Evolutionary conservation across 208 protist species (phyloP), one percentile per base, ranked within the genome.

Genomic region (Trypanosoma melophagium): DNA sequence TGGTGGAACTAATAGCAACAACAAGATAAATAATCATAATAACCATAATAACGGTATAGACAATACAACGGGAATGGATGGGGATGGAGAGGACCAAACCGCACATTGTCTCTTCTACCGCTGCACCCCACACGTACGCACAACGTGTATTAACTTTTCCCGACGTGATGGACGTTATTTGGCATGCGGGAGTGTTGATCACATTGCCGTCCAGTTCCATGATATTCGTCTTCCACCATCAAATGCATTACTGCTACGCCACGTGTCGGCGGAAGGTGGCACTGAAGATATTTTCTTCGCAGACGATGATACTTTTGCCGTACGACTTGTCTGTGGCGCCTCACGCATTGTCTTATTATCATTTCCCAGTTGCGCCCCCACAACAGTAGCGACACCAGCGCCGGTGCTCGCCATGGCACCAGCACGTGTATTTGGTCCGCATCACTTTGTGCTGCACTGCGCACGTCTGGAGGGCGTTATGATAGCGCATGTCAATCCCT

Each of bases 91-190:
- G 14, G 63, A 78, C 21, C 38, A 57, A 22, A 40, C 52, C 5
- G 79, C 87, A 31, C 71, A 68, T 21, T 82, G 74, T 8, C 56
- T 94, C 25, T 96, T 96, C 54, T 96, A 96, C 61, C 59, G 69
- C 3, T 88, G 65, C 35, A 24, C 60, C 24, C 21, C 60, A 14
- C 60, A 76, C 62, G 70, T 82, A 24, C 63, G 56, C 8, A 73
- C 83, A 3, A 92, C 84, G 22, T 60, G 76, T n/a, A 38, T 86
- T 0, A 79, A 68, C 49, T 89, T 89, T 22, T 88, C 84, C 16
- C 71, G 72, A 19, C 45, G 65, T 17, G 78, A 84, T 44, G 82
- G 80, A 59, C 81, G 80, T 44, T 81, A 83, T 19, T 56, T 96
- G 24, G 87, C 79, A 19, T 90, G 83, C 64, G 83, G 72, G 4